A percentile compares a stretch with the other conserved stretches of the same genome.
These are phyloP conservation scores for Metschnikowia arizonensis DNA, from an alignment of 805 yeast species.

Conservation along the genomic window DNA sequence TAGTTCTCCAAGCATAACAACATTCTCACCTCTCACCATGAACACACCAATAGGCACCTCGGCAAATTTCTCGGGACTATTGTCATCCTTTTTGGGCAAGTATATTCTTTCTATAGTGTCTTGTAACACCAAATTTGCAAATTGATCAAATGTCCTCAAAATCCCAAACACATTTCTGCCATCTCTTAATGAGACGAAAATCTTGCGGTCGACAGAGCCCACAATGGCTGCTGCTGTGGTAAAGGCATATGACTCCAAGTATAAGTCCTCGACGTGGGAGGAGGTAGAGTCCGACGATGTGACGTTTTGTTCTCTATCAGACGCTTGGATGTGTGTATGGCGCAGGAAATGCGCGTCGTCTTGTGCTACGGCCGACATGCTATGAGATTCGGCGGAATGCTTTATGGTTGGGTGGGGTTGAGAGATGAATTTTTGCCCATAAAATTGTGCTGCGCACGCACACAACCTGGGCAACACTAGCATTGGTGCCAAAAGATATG, in stretches of 20 bases:
- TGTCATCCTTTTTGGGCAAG: constrained; percentile 40
- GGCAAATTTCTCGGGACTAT: constrained; percentile 51
- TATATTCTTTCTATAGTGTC: constrained; percentile 85
- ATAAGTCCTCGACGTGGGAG: constrained; percentile 50
- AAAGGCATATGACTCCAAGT: constrained; percentile 75
- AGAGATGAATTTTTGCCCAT: constrained; percentile 2
- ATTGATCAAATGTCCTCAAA: constrained; percentile 92
- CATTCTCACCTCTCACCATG: constrained; percentile 93
- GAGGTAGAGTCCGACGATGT: constrained; percentile 11
- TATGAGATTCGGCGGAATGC: not conserved
- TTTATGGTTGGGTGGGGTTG: not conserved
- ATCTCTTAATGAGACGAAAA: constrained; percentile 82
- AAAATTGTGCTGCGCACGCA: constrained; percentile 3
- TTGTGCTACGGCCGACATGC: constrained; percentile 12
- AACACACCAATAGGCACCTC: constrained; percentile 77
- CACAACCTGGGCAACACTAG: not conserved
- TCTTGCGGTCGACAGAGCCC: constrained; percentile 77
- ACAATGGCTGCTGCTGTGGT: constrained; percentile 89
- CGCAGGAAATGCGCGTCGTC: constrained; percentile 6
- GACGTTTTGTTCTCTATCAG: constrained; percentile 3
- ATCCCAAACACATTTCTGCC: constrained; percentile 87
- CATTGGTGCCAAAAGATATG: not conserved
- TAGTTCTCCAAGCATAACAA: constrained; percentile 88
- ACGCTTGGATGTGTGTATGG: constrained; percentile 1
- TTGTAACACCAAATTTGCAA: constrained; percentile 87